Conservation (phyloP, 805 yeast species). For the Candida silvicultrix region DNA sequence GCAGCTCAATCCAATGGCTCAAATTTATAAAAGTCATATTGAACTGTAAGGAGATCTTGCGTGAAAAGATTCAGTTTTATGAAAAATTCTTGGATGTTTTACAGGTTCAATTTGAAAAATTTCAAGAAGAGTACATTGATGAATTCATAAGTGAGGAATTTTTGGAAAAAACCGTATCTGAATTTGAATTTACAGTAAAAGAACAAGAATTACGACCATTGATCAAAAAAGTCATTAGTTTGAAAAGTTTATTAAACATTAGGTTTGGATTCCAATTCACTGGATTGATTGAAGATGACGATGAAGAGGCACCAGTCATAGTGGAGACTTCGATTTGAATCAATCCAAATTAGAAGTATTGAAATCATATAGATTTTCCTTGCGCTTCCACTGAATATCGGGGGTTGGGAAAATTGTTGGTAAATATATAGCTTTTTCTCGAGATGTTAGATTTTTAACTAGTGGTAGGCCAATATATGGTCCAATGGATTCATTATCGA, state of each 20-base stretch:
- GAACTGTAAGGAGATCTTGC: slow-evolving; percentile 26
- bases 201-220: slow-evolving; percentile 13
- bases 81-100: slow-evolving; percentile 26
- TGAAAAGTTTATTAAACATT: slow-evolving; percentile 8
- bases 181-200: slow-evolving; percentile 20
- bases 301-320: slow-evolving; percentile 19
- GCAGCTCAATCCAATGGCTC: slow-evolving; percentile 63
- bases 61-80: slow-evolving; percentile 21
- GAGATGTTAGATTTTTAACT: too few species aligned
- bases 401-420: not conserved
- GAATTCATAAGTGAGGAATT: slow-evolving; percentile 24
- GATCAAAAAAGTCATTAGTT: slow-evolving; percentile 8
- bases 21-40: slow-evolving; percentile 38
- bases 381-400: slow-evolving; percentile 8
- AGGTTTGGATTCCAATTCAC: slow-evolving; percentile 13
- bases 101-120: slow-evolving; percentile 29
- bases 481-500: too few species aligned
- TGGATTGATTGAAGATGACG: slow-evolving; percentile 15
- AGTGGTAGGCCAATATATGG: too few species aligned
- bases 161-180: slow-evolving; percentile 13
- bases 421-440: too few species aligned
- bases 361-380: slow-evolving; percentile 15
- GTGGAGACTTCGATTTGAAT: too few species aligned
- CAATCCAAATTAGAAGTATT: too few species aligned
- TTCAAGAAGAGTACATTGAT: slow-evolving; percentile 39